Percentiles rank a stretch among this genome's conserved stretches.
Evolutionary conservation across 2,329 filamentous ascomycete species (phyloP).

Genomic region (Lasiodiplodia theobromae): DNA sequence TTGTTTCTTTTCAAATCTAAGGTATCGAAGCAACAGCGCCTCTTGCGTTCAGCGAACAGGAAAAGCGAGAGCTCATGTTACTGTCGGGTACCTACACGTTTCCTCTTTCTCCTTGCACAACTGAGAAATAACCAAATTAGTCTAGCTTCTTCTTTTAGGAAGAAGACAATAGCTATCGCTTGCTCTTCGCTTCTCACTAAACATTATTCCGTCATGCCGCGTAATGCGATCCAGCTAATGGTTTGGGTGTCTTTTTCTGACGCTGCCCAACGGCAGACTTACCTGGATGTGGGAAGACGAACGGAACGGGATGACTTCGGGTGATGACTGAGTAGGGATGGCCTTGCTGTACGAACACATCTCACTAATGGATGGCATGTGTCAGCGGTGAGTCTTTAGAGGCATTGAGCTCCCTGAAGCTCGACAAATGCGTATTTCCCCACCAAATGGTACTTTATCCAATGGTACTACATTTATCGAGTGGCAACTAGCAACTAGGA

Average conservation of each 20-base stretch:
- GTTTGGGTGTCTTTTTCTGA: background rate
- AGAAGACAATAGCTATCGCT: conserved; percentile 5
- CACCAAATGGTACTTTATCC: no score
- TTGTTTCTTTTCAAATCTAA: background rate
- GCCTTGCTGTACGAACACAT: background rate
- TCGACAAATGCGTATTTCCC: no score
- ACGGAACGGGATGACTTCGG: background rate
- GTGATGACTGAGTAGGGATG: background rate
- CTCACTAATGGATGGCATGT: background rate
- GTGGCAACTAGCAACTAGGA: no score
- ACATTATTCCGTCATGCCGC: background rate
- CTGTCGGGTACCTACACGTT: background rate
- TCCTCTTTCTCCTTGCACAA: background rate
- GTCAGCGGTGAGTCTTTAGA: background rate
- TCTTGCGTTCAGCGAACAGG: conserved; percentile 17
- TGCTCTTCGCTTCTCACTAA: background rate
- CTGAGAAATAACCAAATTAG: background rate
- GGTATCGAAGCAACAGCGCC: background rate
- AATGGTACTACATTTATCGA: no score
- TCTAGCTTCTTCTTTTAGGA: background rate
- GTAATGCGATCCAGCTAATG: background rate
- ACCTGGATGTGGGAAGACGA: background rate
- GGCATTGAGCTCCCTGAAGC: background rate
- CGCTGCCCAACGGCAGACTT: background rate
- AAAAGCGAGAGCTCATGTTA: conserved; percentile 2